Conservation (phyloP, 306 rosid genomes). For the Fragaria nilgerrensis region DNA sequence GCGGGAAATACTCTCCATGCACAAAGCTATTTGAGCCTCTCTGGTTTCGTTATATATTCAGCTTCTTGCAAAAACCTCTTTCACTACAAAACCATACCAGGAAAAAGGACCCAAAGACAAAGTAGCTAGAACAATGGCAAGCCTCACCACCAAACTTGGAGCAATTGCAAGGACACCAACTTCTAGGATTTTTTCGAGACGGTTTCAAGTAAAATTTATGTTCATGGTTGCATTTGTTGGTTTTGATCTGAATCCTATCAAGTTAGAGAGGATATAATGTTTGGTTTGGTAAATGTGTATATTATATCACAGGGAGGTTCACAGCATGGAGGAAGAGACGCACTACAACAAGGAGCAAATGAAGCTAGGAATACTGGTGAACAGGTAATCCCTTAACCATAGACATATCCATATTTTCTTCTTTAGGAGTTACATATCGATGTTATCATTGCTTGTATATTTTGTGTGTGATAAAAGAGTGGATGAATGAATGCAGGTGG, state of each 20-base stretch:
- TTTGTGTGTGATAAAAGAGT: background rate
- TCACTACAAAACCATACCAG: background rate
- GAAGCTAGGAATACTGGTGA: constrained; percentile 40
- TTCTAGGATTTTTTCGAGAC: constrained; percentile 40
- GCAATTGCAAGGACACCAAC: constrained; percentile 45
- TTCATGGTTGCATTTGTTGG: background rate
- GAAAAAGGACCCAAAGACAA: background rate
- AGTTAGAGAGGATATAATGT: background rate
- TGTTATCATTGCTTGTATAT: background rate
- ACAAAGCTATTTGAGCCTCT: background rate
- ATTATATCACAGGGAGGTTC: constrained; percentile 32
- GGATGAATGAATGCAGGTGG: constrained; percentile 35
- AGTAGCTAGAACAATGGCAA: constrained; percentile 41
- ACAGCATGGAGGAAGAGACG: constrained; percentile 33
- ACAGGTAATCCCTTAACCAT: constrained; percentile 27
- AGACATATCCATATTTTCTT: background rate
- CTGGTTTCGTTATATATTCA: constrained; percentile 20
- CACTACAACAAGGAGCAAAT: constrained; percentile 34
- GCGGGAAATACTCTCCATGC: constrained; percentile 33
- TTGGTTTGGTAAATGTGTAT: background rate
- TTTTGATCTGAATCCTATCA: background rate
- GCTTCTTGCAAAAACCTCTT: background rate
- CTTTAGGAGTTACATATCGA: too few relatives aligned
- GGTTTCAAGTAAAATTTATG: constrained; percentile 39
- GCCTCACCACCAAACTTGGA: constrained; percentile 38